Conservation (phyloP, 192 early-diverging fungal genomes). For the Jimgerdemannia flammicorona region DNA sequence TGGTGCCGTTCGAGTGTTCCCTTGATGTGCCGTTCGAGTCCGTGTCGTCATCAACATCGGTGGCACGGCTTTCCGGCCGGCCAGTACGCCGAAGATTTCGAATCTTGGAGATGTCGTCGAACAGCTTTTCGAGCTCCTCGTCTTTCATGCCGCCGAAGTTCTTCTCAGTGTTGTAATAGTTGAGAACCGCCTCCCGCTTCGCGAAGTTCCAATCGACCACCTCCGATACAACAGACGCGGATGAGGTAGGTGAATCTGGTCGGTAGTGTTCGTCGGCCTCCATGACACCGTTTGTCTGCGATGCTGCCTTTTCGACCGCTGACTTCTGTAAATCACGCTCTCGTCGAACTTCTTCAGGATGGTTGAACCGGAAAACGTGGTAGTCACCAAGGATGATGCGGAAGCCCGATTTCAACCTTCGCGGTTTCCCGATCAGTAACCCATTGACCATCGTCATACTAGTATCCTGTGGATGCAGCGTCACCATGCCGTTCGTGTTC, state of each 20-base stretch:
- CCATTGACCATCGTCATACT: conserved; percentile 79
- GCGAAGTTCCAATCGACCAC: conserved; percentile 77
- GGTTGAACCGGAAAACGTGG: conserved; percentile 83
- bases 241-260: conserved; percentile 32
- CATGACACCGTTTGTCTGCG: conserved; percentile 11
- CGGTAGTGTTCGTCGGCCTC: conserved; percentile 20
- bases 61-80: conserved; percentile 43
- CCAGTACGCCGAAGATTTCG: conserved; percentile 40
- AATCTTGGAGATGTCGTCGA: conserved; percentile 55
- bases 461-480: conserved; percentile 52
- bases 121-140: conserved; percentile 50
- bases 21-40: not conserved
- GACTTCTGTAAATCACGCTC: conserved; percentile 47
- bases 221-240: conserved; percentile 42
- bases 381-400: conserved; percentile 77
- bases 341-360: conserved; percentile 75
- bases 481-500: conserved; percentile 54
- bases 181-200: conserved; percentile 62
- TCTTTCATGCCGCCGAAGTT: conserved; percentile 53
- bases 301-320: conserved; percentile 8
- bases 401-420: conserved; percentile 62
- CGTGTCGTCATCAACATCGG: conserved; percentile 2
- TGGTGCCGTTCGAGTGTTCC: not conserved
- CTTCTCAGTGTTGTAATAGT: conserved; percentile 31
- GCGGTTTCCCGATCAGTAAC: conserved; percentile 51